A percentile compares a stretch with the other conserved stretches of the same genome.
phyloP scores from a whole-genome alignment of 164 flowering plant species.

The Stephania japonica region DNA sequence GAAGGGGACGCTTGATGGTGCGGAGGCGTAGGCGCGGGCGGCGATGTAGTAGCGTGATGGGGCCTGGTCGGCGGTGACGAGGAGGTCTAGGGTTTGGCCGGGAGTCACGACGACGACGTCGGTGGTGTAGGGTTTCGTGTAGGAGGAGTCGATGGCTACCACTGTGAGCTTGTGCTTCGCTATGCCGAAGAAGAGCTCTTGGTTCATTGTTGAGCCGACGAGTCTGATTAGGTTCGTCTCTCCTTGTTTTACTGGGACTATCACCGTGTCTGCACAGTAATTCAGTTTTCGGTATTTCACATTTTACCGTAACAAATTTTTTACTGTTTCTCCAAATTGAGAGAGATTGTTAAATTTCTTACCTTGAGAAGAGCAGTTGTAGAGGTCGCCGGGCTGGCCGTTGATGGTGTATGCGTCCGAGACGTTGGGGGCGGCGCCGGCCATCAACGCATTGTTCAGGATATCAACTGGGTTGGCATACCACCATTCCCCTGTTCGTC shows the following conservation, averaged over 20 bases:
- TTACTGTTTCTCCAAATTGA: too few species aligned
- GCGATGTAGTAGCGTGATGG: slow-evolving; percentile 83
- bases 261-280: slow-evolving; percentile 41
- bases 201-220: slow-evolving; percentile 59
- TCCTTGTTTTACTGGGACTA: slow-evolving; percentile 53
- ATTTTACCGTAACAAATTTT: too few species aligned
- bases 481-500: slow-evolving; percentile 84
- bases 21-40: slow-evolving; percentile 59
- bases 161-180: slow-evolving; percentile 70
- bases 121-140: slow-evolving; percentile 64
- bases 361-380: slow-evolving; percentile 83
- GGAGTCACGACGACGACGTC: slow-evolving; percentile 64
- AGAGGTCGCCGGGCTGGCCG: slow-evolving; percentile 90
- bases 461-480: slow-evolving; percentile 66
- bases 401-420: slow-evolving; percentile 90
- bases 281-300: neutral
- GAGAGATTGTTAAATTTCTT: too few species aligned
- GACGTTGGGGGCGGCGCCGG: slow-evolving; percentile 77
- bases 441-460: slow-evolving; percentile 45
- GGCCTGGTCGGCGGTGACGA: slow-evolving; percentile 60
- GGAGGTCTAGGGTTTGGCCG: slow-evolving; percentile 77
- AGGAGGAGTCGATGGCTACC: slow-evolving; percentile 71
- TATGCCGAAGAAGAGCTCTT: slow-evolving; percentile 56
- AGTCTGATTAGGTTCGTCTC: slow-evolving; percentile 66
- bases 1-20: slow-evolving; percentile 41